Base-by-base conservation (phyloP, 192 early-diverging fungal species). In the Chytriomyces sp. region DNA sequence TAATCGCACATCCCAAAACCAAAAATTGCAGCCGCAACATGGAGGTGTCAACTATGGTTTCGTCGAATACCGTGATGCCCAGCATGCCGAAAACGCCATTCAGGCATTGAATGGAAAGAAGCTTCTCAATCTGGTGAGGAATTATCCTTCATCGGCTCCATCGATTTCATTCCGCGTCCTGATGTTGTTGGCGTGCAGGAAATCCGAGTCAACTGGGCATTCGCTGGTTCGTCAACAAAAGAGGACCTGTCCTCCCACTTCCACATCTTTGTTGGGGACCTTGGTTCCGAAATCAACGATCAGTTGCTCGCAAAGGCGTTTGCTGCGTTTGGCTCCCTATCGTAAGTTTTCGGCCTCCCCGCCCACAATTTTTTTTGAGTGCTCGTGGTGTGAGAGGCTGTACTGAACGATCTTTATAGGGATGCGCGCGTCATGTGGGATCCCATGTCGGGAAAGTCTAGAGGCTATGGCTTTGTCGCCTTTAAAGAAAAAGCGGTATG, bases 401-500 rank as follows among this genome's bases (percentile, higher is more conserved):
- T 55, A 17, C 17, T 12, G 39, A 25, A 61, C 39, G 8, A 19
- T 1, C 14, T 14, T 8, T 57, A 33, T 49, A 92, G 93, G 64
- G 92, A 94, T 69, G 94, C 94, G 40, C 90, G 92, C 61, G 94
- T 96, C 37, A 94, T 96, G 94, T 94, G 94, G 92, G 94, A 96
- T 74, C 75, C 83, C 64, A 81, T 85, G 49, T 91, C 94, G 55
- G 93, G 93, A 31, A 94, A 95, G 75, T 94, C 94, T 34, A 84
- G 94, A 64, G 94, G 94, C 14, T 96, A 90, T 75, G 94, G 94
- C 3, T 96, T 96, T 81, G 93, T 94, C 52, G 89, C 93, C 25
- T 96, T 93, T 81, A 86, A 91, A 76, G 93, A 96, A 49, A 91
- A 90, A 56, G 73, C 80, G 39, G 79, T 80, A 36, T 36, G 67